phyloP scores from a whole-genome alignment of 1,139 yeast genomes.

The Geotrichum klebahnii region DNA sequence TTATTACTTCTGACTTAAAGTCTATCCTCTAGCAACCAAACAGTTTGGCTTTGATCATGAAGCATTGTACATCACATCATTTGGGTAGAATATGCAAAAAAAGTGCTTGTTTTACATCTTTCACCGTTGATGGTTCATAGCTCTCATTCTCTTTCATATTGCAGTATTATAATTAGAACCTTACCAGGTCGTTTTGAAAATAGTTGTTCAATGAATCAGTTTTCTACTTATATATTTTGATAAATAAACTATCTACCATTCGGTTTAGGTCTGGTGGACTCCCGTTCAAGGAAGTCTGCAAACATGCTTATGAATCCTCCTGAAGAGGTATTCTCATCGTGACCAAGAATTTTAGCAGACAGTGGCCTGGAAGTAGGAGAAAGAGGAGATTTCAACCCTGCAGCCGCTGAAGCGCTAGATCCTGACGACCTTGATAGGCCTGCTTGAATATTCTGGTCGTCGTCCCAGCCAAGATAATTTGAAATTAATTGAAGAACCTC shows the following conservation, averaged over 20 bases:
- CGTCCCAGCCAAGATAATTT: slow-evolving; percentile 84
- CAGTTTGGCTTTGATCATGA: too few relatives aligned
- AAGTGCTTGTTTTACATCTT: too few relatives aligned
- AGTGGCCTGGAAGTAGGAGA: slow-evolving; percentile 28
- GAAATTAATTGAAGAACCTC: slow-evolving; percentile 84
- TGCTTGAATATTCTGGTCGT: slow-evolving; percentile 72
- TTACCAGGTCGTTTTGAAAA: too few relatives aligned
- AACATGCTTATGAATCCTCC: slow-evolving; percentile 81
- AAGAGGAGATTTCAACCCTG: slow-evolving; percentile 30
- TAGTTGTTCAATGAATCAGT: too few relatives aligned
- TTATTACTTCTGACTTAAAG: too few relatives aligned
- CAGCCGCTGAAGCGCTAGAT: slow-evolving; percentile 7
- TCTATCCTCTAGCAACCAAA: too few relatives aligned
- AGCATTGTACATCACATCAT: too few relatives aligned
- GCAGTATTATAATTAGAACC: too few relatives aligned
- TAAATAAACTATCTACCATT: not conserved
- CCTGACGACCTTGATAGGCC: slow-evolving; percentile 54
- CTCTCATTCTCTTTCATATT: too few relatives aligned
- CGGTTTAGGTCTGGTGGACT: slow-evolving; percentile 34
- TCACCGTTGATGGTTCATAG: too few relatives aligned
- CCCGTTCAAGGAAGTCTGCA: slow-evolving; percentile 86
- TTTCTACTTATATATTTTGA: too few relatives aligned
- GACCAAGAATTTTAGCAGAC: slow-evolving; percentile 28
- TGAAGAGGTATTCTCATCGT: slow-evolving; percentile 36
- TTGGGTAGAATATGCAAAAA: too few relatives aligned